Base-by-base conservation (phyloP, 495 filamentous ascomycete genomes). In the Xylaria intraflava region DNA sequence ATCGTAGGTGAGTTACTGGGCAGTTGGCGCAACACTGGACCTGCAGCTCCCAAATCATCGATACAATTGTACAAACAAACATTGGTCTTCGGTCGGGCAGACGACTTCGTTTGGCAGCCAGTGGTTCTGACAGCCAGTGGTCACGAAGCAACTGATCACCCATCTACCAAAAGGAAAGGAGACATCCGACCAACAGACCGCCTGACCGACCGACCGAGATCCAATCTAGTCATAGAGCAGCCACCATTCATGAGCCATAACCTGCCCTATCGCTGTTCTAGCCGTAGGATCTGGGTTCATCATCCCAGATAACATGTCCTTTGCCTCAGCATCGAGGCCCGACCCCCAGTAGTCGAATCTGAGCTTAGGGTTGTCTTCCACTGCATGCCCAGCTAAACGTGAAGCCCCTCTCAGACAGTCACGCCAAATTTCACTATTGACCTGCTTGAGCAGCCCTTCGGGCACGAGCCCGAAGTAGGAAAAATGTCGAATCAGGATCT, bases 201-300 rank as follows among this genome's bases (percentile, higher is more conserved):
- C n/a, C n/a, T n/a, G n/a, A n/a, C n/a, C n/a, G n/a, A n/a, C n/a
- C n/a, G n/a, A n/a, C n/a, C n/a, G n/a, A n/a, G n/a, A n/a, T n/a
- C n/a, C n/a, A n/a, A n/a, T n/a, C n/a, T n/a, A n/a, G n/a, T n/a
- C n/a, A n/a, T n/a, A n/a, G n/a, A n/a, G n/a, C n/a, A n/a, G 39
- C 67, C 62, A 68, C 62, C 53, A 61, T 52, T n/a, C 45, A 61
- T 66, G 63, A 44, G 27, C 49, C 49, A 69, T 55, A 22, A 66
- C 67, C 53, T 65, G 56, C 27, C 65, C 51, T 59, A 69, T 68
- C 53, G 60, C 66, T 59, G 47, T 53, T 65, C 65, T 64, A 58
- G 61, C 65, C 20, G 46, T 48, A 23, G 65, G 67, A 47, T 68
- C 55, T 52, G 46, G 56, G 41, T 65, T 66, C 53, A 53, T 65